These are phyloP conservation scores for Talaromyces sp. DNA, from an alignment of 2,329 filamentous ascomycete species.

Conservation along the genomic window DNA sequence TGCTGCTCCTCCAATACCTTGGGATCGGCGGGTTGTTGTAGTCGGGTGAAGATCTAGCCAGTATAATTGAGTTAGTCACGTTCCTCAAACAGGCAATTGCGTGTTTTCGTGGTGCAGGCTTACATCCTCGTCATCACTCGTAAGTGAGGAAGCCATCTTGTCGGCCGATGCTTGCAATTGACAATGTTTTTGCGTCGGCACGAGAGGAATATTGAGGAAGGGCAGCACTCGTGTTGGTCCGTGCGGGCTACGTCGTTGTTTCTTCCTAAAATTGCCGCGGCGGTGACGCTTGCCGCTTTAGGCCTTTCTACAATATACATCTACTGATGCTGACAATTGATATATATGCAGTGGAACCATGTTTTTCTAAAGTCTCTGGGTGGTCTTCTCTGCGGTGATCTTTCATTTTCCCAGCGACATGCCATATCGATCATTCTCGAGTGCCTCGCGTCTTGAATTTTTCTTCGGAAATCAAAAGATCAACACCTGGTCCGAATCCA, in stretches of 20 bases:
- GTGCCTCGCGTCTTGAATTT: conserved; percentile 14
- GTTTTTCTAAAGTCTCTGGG: neutral
- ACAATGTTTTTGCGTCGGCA: neutral
- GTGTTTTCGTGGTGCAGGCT: neutral
- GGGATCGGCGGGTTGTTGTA: conserved; percentile 54
- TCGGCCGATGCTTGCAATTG: conserved; percentile 5
- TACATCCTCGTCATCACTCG: conserved; percentile 43
- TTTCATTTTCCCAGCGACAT: conserved; percentile 24
- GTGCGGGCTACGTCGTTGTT: neutral
- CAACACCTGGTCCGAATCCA: conserved; percentile 22
- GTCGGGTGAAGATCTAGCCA: conserved; percentile 34
- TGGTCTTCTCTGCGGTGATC: conserved; percentile 13
- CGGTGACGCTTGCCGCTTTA: conserved; percentile 3
- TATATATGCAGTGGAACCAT: neutral
- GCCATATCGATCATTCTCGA: conserved; percentile 22
- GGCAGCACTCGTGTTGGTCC: neutral
- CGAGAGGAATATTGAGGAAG: neutral
- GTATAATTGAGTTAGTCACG: neutral
- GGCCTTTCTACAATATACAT: neutral
- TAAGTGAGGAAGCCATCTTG: conserved; percentile 44
- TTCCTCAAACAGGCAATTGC: neutral
- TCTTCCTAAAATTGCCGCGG: neutral
- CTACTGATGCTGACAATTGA: neutral
- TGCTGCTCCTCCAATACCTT: conserved; percentile 58
- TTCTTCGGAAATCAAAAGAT: conserved; percentile 21